These are phyloP conservation scores for Wickerhamiella nectarea DNA, from an alignment of 805 yeast genomes.

Conservation along the genomic window DNA sequence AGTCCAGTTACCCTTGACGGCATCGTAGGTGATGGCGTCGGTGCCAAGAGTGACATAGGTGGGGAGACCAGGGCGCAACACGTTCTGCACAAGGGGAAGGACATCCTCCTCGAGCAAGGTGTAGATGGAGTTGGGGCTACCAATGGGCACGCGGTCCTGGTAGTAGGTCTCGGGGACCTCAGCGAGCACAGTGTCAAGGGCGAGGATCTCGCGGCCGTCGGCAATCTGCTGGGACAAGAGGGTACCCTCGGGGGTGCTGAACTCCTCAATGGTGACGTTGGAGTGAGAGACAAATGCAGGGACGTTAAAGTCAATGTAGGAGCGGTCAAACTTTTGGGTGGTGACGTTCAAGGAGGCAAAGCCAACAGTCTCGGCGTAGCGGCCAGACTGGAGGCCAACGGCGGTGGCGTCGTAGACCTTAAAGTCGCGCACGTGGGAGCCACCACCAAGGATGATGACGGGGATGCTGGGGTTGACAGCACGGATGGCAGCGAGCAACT, in stretches of 20 bases:
- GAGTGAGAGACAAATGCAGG: conserved; percentile 55
- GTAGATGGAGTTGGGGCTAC: conserved; percentile 43
- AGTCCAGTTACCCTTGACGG: conserved; percentile 73
- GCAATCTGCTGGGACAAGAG: conserved; percentile 33
- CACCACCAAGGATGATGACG: conserved; percentile 86
- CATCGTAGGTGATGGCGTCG: conserved; percentile 75
- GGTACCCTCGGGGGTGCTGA: conserved; percentile 43
- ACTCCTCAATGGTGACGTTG: conserved; percentile 17
- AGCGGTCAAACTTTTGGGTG: conserved; percentile 31
- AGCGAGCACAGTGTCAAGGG: conserved; percentile 46
- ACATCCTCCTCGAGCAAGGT: conserved; percentile 44
- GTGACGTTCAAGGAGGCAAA: conserved; percentile 45
- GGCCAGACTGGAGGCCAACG: conserved; percentile 74
- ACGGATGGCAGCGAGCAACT: conserved; percentile 39
- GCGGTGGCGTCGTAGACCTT: conserved; percentile 47
- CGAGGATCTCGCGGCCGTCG: conserved; percentile 33
- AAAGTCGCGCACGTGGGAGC: conserved; percentile 81
- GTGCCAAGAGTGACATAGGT: conserved; percentile 61
- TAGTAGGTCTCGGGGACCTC: conserved; percentile 49
- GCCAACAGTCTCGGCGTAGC: conserved; percentile 84
- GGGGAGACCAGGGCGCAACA: conserved; percentile 17
- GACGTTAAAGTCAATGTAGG: conserved; percentile 68
- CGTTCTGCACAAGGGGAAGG: conserved; percentile 31
- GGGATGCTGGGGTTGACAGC: conserved; percentile 41
- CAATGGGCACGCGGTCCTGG: conserved; percentile 52